phyloP scores from a whole-genome alignment of 1,284 basidiomycete species.

The Fistulinella staudtii region DNA sequence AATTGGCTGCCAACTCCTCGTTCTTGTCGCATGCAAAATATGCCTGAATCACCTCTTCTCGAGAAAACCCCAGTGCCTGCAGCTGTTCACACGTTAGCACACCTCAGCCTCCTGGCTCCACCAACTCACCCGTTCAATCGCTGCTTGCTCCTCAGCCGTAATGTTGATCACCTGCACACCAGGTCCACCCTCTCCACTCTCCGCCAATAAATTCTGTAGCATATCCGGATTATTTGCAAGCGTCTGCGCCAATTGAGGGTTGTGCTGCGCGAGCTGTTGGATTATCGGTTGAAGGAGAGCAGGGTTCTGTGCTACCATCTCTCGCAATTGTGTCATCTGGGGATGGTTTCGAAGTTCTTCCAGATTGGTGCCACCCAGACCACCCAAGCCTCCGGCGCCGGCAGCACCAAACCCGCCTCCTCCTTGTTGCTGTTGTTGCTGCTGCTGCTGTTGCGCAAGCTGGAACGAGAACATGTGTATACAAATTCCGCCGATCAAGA shows the following conservation, averaged over 20 bases:
- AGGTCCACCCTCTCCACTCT: slow-evolving; percentile 36
- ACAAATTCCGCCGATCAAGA: no score
- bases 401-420: slow-evolving; percentile 31
- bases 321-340: slow-evolving; percentile 65
- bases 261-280: slow-evolving; percentile 75
- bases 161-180: slow-evolving; percentile 67
- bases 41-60: slow-evolving; percentile 76
- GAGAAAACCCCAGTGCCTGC: slow-evolving; percentile 81
- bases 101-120: not conserved
- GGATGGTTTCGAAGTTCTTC: slow-evolving; percentile 56
- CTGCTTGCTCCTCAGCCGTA: slow-evolving; percentile 80
- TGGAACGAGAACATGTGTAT: no score
- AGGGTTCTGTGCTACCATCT: slow-evolving; percentile 75
- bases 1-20: slow-evolving; percentile 92
- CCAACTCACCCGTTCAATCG: slow-evolving; percentile 76
- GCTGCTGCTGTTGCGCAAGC: slow-evolving; percentile 55
- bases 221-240: slow-evolving; percentile 69
- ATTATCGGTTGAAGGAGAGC: slow-evolving; percentile 73
- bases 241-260: slow-evolving; percentile 70
- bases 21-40: slow-evolving; percentile 94
- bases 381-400: slow-evolving; percentile 30
- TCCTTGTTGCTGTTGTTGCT: slow-evolving; percentile 63
- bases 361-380: slow-evolving; percentile 42
- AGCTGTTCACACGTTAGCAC: slow-evolving; percentile 45
- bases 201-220: slow-evolving; percentile 59